Evolutionary conservation across 495 filamentous ascomycete species (phyloP).

Genomic region (Aspergillus ostianus): DNA sequence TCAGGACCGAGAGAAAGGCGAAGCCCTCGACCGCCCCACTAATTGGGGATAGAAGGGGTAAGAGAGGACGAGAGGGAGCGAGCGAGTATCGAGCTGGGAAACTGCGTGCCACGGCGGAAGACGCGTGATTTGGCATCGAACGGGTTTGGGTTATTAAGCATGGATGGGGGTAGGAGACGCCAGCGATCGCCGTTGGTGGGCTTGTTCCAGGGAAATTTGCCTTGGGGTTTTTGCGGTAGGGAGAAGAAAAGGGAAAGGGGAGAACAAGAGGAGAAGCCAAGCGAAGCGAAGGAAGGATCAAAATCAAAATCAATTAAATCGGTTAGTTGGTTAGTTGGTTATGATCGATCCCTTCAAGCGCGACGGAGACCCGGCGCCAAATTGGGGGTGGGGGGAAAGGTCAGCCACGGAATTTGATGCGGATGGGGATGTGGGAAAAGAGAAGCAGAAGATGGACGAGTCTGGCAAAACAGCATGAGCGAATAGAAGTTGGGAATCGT

Average conservation of each 20-base stretch:
- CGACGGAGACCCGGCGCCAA: no score
- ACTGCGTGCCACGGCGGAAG: conserved; percentile 17
- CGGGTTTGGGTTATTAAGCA: background rate
- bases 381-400: background rate
- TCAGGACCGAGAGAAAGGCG: conserved; percentile 5
- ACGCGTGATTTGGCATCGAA: conserved; percentile 3
- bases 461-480: no score
- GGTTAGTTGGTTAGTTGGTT: no score
- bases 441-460: background rate
- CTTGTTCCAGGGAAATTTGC: background rate
- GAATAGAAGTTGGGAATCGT: background rate
- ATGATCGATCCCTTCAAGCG: background rate
- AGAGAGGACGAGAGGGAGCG: conserved; percentile 15
- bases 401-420: background rate
- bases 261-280: background rate
- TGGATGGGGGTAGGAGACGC: background rate
- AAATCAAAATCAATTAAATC: background rate
- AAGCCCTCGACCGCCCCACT: conserved; percentile 18
- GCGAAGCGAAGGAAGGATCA: background rate
- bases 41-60: conserved; percentile 10
- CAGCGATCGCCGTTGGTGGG: background rate
- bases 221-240: background rate
- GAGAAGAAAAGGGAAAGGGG: background rate
- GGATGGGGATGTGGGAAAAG: background rate
- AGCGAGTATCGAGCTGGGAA: background rate